A percentile compares a stretch with the other conserved stretches of the same genome.
Evolutionary conservation across 768 basidiomycete genomes (phyloP).

Genomic region (Panellus pusillus): DNA sequence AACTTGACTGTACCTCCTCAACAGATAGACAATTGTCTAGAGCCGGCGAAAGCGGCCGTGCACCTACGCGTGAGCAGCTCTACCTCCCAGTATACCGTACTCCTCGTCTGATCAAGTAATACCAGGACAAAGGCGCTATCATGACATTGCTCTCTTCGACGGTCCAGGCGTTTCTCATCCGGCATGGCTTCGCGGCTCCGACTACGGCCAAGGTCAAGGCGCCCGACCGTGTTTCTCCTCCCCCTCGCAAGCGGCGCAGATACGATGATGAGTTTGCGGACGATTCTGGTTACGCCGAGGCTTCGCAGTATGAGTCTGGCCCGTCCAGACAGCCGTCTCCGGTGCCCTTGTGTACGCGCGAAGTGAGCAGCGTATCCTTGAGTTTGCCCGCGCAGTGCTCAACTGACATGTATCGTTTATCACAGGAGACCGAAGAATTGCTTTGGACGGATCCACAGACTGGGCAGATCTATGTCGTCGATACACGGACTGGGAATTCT

Average conservation of each 20-base stretch:
- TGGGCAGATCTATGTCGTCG: constrained; percentile 56
- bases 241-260: constrained; percentile 54
- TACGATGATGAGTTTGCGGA: constrained; percentile 32
- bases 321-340: constrained; percentile 12
- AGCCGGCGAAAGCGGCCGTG: constrained; percentile 71
- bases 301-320: constrained; percentile 2
- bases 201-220: constrained; percentile 20
- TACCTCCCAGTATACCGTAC: constrained; percentile 8
- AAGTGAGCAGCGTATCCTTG: background rate
- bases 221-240: constrained; percentile 28
- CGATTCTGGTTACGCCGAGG: constrained; percentile 37
- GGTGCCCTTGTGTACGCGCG: constrained; percentile 10
- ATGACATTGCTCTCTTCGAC: constrained; percentile 55
- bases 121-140: constrained; percentile 61
- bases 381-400: background rate
- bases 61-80: constrained; percentile 59
- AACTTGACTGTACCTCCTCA: constrained; percentile 66
- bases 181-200: constrained; percentile 54
- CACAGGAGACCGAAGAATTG: constrained; percentile 36
- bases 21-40: constrained; percentile 75
- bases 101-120: constrained; percentile 6
- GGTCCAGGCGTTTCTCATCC: constrained; percentile 61
- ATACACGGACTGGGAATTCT: constrained; percentile 72
- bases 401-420: constrained; percentile 17
- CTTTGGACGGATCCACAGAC: constrained; percentile 68